Evolutionary conservation across 2,329 filamentous ascomycete genomes (phyloP), one percentile per base, ranked within the genome.

Genomic region (Graphilbum sp.): DNA sequence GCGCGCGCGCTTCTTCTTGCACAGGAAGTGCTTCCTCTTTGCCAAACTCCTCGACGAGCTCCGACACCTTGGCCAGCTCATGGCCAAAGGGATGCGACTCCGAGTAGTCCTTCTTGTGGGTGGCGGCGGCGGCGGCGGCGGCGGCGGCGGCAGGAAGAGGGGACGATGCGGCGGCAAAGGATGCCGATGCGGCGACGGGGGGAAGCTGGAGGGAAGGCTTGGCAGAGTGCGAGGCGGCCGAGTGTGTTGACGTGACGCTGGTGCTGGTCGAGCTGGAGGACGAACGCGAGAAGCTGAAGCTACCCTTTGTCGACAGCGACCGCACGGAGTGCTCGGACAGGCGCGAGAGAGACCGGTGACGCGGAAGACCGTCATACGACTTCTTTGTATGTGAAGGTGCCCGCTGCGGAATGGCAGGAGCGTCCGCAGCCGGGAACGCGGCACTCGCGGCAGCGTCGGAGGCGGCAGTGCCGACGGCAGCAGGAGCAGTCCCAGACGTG

Each of bases 361-460:
- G 57, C 41, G 44, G 76, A 68, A 93, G 56, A 43, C 75, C 74
- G 46, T 90, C 82, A 52, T 84, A 79, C 0, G 67, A 67, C 54
- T 83, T 79, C 64, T 93, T 95, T 49, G 84, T 93, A 61, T 95
- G 88, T 10, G 84, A 88, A 4, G 81, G 71, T 3, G 86, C 78
- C 41, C 88, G 75, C 53, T 74, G 69, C 5, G 88, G 88, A 42
- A 95, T 76, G 15, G 63, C 61, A 1, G 84, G 84, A 2, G 74
- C 66, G 29, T 62, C 55, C 11, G 43, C 32, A 2, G 43, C 40
- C 0, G 61, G 58, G 20, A 34, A 38, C 3, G 38, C 36, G 19
- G 43, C 33, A 13, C 39, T 23, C 18, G 35, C 21, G 10, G 36
- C 18, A 13, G 34, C 24, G 12, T 21, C 19, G 12, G 39, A 53